Evolutionary conservation across 1,139 yeast genomes (phyloP), one percentile per base, ranked within the genome.

Genomic region (Candida sp.): DNA sequence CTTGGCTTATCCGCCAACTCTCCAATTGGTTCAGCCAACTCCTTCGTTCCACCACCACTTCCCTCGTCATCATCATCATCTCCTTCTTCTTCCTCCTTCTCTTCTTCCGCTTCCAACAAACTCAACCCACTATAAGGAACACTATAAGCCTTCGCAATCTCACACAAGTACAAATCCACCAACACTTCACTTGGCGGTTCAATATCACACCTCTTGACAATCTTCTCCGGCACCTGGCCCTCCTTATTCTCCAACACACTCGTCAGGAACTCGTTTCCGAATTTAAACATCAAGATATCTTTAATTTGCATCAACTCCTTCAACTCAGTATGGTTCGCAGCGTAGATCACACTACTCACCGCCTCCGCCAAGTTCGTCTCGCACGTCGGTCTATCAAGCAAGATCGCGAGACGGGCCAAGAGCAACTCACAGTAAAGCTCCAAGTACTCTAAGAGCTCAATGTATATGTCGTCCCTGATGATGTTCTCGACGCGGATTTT

Each of bases 351-450:
- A 3, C 92, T 81, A 60, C 80, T 79, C 5, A 89, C 87, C 0
- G 97, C 93, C 65, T 91, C 97, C 52, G 82, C 77, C 39, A 89
- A 70, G 17, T 88, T 87, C 1, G 83, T 78, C 50, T 87, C 92
- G 55, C 88, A 83, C 56, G 72, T 63, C 4, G 69, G 51, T 34
- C 72, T 63, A 48, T 77, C 82, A 44, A 81, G 75, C 37, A 88
- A 63, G 44, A 89, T 72, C 9, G 84, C 77, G 26, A 88, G 81
- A 50, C 98, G 75, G 0, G 97, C 97, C 49, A 90, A 78, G 17
- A 91, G 68, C 25, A 93, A 72, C 67, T 93, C 97, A 63, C 97
- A 88, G 66, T 91, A 90, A 27, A 93, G 74, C 67, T 91, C 97
- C 47, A 92, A 70, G 44, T 83, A 81, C 67, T 93, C 98, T 51